Evolutionary conservation across 306 rosid species (phyloP).

Genomic region (Myrica gale): DNA sequence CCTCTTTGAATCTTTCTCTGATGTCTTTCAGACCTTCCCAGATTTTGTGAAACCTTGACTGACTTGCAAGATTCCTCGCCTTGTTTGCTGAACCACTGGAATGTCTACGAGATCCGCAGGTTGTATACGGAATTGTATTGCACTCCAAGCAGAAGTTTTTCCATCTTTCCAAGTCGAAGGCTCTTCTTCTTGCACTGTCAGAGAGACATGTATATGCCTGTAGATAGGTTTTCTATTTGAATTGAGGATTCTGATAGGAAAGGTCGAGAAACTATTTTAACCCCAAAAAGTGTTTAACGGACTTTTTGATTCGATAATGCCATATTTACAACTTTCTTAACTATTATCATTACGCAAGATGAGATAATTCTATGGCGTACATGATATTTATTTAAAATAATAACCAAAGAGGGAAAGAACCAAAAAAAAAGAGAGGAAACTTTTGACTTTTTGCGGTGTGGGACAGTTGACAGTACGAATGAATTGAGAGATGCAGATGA

Average conservation of each 20-base stretch:
- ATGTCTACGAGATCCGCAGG: slow-evolving; percentile 29
- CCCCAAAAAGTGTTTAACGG: too few relatives aligned
- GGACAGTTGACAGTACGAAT: background rate
- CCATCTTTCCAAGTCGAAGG: slow-evolving; percentile 58
- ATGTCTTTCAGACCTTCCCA: slow-evolving; percentile 46
- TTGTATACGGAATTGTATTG: slow-evolving; percentile 50
- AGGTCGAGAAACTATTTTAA: background rate
- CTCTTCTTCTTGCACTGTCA: slow-evolving; percentile 60
- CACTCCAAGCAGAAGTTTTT: slow-evolving; percentile 68
- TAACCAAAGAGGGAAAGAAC: background rate
- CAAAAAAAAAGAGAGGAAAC: background rate
- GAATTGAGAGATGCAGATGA: background rate
- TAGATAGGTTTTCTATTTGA: slow-evolving; percentile 6
- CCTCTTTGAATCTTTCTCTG: slow-evolving; percentile 73
- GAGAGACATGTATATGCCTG: slow-evolving; percentile 74
- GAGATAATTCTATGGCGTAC: too few relatives aligned
- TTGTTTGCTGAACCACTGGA: slow-evolving; percentile 36
- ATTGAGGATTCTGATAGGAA: background rate
- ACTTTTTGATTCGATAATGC: too few relatives aligned
- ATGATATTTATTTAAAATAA: too few relatives aligned
- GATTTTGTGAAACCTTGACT: slow-evolving; percentile 43
- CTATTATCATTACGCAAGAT: too few relatives aligned
- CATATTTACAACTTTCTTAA: too few relatives aligned
- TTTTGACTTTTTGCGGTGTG: background rate
- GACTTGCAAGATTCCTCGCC: slow-evolving; percentile 32